Evolutionary conservation across 1,139 yeast genomes (phyloP).

Genomic region (Candida freyschussii): DNA sequence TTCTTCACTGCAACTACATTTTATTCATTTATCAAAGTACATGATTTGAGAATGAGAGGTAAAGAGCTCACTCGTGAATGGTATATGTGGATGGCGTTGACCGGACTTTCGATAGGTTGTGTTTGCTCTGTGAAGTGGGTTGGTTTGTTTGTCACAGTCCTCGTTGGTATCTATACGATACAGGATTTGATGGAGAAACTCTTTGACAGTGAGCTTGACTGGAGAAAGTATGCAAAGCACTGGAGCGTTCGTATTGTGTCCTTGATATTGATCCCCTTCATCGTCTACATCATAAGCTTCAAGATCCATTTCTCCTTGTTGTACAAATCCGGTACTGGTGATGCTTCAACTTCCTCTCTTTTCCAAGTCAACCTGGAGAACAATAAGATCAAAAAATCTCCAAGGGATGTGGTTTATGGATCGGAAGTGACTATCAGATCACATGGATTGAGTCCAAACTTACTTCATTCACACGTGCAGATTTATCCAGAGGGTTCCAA

Average conservation of each 20-base stretch:
- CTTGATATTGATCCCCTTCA: slow-evolving; percentile 69
- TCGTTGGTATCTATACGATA: slow-evolving; percentile 82
- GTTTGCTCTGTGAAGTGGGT: slow-evolving; percentile 96
- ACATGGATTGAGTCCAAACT: slow-evolving; percentile 66
- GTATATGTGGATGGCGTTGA: slow-evolving; percentile 51
- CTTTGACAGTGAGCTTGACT: slow-evolving; percentile 32
- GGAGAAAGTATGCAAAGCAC: slow-evolving; percentile 47
- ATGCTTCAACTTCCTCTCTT: slow-evolving; percentile 65
- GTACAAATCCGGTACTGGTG: slow-evolving; percentile 75
- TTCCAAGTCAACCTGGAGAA: slow-evolving; percentile 64
- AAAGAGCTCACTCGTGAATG: slow-evolving; percentile 43
- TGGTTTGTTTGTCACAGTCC: slow-evolving; percentile 77
- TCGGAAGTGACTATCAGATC: slow-evolving; percentile 64
- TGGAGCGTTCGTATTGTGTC: slow-evolving; percentile 69
- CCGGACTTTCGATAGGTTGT: slow-evolving; percentile 86
- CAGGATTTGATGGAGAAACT: slow-evolving; percentile 67
- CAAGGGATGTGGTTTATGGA: slow-evolving; percentile 58
- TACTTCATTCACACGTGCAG: slow-evolving; percentile 68
- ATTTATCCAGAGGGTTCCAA: slow-evolving; percentile 67
- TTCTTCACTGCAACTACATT: slow-evolving; percentile 66
- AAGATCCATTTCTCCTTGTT: slow-evolving; percentile 74
- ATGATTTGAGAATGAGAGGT: slow-evolving; percentile 35
- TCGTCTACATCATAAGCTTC: slow-evolving; percentile 67
- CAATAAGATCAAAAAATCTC: slow-evolving; percentile 41
- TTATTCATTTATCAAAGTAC: slow-evolving; percentile 52